Evolutionary conservation across 768 basidiomycete species (phyloP), one percentile per base, ranked within the genome.

Genomic region (Cantharellus anzutake): DNA sequence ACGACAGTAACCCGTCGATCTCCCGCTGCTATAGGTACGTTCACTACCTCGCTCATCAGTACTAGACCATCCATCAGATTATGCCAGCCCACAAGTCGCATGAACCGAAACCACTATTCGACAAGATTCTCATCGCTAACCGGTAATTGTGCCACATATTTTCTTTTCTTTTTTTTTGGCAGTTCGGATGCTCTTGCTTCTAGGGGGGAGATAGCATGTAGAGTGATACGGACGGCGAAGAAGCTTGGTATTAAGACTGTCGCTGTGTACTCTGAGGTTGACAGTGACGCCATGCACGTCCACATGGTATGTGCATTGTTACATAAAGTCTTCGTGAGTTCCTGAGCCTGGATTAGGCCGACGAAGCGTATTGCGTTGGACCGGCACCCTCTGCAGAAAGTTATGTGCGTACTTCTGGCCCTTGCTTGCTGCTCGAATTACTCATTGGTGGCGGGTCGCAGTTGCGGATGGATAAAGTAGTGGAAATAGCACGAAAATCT

Each of bases 191-290:
- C 29, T 11, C 4, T 35, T 41, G 0, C 42, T 35, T 37, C 7
- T 41, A 94, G 91, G 70, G 92, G 92, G 53, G 92, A 97, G 71
- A 97, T 97, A 63, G 91, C 92, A 3, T 96, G 93, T 69, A 83
- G 92, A 20, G 88, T 97, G 51, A 94, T 94, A 59, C 82, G 86
- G 35, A 94, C 92, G 0, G 88, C 89, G 2, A 81, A 76, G 69
- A 86, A 84, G 67, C 74, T 96, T 2, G 92, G 93, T 0, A 84
- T 96, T 68, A 83, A 79, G 75, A 91, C 88, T 0, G 92, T 96
- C 14, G 91, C 91, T 0, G 86, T 97, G 4, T 96, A 85, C 68
- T 89, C 86, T 62, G 88, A 93, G 53, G 88, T 81, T 4, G 93
- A 97, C 64, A 78, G 74, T 57, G 75, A 83, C 66, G 77, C 88